Percentiles rank a stretch among this genome's conserved stretches.
These are phyloP conservation scores for Herpotrichia juniperi DNA, from an alignment of 2,329 filamentous ascomycete genomes.

Conservation along the genomic window DNA sequence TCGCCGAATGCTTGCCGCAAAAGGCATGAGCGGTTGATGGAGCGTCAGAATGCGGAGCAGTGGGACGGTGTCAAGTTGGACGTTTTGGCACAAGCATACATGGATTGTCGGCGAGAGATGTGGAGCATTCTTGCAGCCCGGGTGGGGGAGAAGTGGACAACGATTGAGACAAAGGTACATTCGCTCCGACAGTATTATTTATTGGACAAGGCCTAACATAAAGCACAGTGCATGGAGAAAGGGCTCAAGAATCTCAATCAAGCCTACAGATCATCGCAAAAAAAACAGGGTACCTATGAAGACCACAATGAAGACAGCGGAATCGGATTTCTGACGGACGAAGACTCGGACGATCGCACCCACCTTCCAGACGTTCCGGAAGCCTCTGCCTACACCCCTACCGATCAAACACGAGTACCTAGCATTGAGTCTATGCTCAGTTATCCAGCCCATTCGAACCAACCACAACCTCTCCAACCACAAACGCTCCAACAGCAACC, in stretches of 20 bases:
- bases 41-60: constrained; percentile 73
- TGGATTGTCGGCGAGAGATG: constrained; percentile 78
- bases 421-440: constrained; percentile 49
- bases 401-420: constrained; percentile 35
- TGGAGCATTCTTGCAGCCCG: constrained; percentile 76
- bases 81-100: constrained; percentile 76
- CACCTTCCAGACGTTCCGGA: constrained; percentile 31
- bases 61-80: constrained; percentile 81
- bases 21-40: constrained; percentile 82
- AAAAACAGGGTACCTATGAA: constrained; percentile 62
- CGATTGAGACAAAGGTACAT: constrained; percentile 80
- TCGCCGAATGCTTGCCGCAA: constrained; percentile 85
- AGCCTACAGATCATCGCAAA: constrained; percentile 68
- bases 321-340: constrained; percentile 63
- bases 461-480: background rate
- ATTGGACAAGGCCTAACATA: constrained; percentile 3
- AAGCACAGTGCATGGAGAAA: constrained; percentile 76
- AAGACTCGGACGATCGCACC: constrained; percentile 42
- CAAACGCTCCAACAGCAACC: constrained; percentile 1
- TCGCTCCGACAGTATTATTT: constrained; percentile 24
- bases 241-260: constrained; percentile 81
- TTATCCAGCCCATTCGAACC: constrained; percentile 5
- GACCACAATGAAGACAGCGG: constrained; percentile 69
- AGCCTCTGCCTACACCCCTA: constrained; percentile 8
- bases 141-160: constrained; percentile 62